Evolutionary conservation across 2,329 filamentous ascomycete species (phyloP).

Genomic region (Diplodia sapinea): DNA sequence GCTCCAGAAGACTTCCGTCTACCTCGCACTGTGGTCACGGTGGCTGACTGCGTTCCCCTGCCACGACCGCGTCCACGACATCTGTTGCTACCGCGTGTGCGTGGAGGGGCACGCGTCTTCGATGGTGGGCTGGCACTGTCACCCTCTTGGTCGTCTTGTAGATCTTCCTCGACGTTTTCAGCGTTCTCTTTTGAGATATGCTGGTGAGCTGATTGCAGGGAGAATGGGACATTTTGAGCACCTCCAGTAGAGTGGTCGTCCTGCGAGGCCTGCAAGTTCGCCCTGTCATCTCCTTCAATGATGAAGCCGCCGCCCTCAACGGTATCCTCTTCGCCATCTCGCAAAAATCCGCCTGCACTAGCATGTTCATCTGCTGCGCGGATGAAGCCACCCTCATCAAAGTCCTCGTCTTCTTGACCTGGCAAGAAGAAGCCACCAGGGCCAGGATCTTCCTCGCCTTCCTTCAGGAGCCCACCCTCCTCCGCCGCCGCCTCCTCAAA

Average conservation of each 20-base stretch:
- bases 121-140: slow-evolving; percentile 13
- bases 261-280: not conserved
- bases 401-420: slow-evolving; percentile 31
- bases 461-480: slow-evolving; percentile 51
- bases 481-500: slow-evolving; percentile 37
- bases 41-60: slow-evolving; percentile 28
- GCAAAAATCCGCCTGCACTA: slow-evolving; percentile 45
- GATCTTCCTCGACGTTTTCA: slow-evolving; percentile 4
- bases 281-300: slow-evolving; percentile 43
- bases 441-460: slow-evolving; percentile 33
- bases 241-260: slow-evolving; percentile 31
- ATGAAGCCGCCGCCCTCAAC: slow-evolving; percentile 40
- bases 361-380: slow-evolving; percentile 18
- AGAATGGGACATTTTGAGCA: slow-evolving; percentile 40
- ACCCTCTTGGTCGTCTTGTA: slow-evolving; percentile 29
- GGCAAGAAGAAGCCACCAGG: slow-evolving; percentile 34
- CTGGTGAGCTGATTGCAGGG: slow-evolving; percentile 43
- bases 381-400: slow-evolving; percentile 34
- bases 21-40: not conserved
- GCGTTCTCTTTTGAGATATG: slow-evolving; percentile 23
- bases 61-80: slow-evolving; percentile 35
- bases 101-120: slow-evolving; percentile 1
- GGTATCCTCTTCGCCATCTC: slow-evolving; percentile 46
- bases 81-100: slow-evolving; percentile 12
- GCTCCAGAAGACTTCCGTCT: not conserved